phyloP scores from a whole-genome alignment of 1,284 basidiomycete species.

The Cystobasidium slooffiae region DNA sequence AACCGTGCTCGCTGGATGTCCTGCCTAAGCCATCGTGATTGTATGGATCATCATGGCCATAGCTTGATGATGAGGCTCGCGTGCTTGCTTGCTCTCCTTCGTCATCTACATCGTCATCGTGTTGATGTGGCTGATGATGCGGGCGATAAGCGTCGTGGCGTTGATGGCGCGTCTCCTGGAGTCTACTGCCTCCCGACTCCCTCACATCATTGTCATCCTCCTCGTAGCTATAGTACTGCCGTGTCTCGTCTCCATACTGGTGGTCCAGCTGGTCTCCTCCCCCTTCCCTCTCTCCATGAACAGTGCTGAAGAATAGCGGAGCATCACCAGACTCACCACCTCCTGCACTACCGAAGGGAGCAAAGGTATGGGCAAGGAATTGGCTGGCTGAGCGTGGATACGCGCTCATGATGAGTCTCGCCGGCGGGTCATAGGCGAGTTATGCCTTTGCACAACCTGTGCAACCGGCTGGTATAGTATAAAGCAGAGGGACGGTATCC shows the following conservation, averaged over 20 bases:
- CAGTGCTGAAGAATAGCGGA: constrained; percentile 31
- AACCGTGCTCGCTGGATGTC: constrained; percentile 14
- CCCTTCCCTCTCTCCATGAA: constrained; percentile 12
- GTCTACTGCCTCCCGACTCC: background rate
- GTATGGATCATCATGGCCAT: background rate
- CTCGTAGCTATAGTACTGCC: background rate
- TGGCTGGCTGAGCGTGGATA: constrained; percentile 29
- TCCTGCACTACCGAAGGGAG: constrained; percentile 6
- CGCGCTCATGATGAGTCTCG: too few species aligned
- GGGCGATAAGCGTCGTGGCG: constrained; percentile 30
- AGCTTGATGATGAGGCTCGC: background rate
- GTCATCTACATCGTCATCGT: background rate
- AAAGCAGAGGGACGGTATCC: too few species aligned
- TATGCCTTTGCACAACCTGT: too few species aligned
- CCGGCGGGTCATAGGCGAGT: too few species aligned
- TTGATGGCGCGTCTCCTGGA: background rate
- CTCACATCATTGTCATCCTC: background rate
- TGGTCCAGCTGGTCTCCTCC: background rate
- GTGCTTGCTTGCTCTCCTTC: background rate
- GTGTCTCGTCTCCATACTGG: background rate
- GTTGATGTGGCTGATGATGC: constrained; percentile 12
- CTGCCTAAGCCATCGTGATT: constrained; percentile 29
- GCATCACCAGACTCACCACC: background rate
- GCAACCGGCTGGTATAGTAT: too few species aligned
- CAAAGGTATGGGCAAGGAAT: constrained; percentile 20